Base-by-base conservation (phyloP, 1,284 basidiomycete genomes). In the Ceratobasidium sp. region DNA sequence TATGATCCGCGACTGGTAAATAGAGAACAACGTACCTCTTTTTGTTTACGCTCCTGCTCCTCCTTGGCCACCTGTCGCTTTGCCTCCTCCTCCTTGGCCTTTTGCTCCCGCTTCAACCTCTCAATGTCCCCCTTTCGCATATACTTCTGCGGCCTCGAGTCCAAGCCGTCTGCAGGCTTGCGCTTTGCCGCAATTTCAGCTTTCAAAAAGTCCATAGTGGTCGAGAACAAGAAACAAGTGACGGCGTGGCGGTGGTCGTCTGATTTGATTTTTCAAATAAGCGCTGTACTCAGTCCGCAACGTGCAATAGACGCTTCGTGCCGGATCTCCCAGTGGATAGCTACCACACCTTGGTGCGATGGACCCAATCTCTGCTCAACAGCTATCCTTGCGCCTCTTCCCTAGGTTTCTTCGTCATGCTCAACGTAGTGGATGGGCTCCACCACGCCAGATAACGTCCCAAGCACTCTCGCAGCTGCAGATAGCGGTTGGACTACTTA, bases 151-250 rank as follows among this genome's bases (percentile, higher is more conserved):
- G 89, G 89, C 4, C 87, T 84, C 23, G 80, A 78, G 26, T 79
- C 75, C 38, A 84, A 82, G n/a, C 84, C 80, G 7, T 88, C 81
- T 21, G 87, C 78, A 2, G 87, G 84, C 80, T 96, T 97, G 78
- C 95, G 91, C 82, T 98, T 98, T 73, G 87, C 82, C 26, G 90
- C 91, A 75, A 98, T 92, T 82, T 97, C 94, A 72, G 94, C 90
- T 78, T 92, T 93, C 78, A 96, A 89, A 30, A 89, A 88, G 79
- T 96, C 91, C 94, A 96, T 96, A 38, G 46, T 66, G 59, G 62
- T 26, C 11, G 59, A n/a, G 52, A 44, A 50, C 62, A 62, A 32
- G n/a, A 14, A 13, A 41, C 21, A 32, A 3, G 13, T 28, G 58
- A 14, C 26, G 58, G 46, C 58, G 58, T 61, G 58, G 58, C 58